Base-by-base conservation (phyloP, 768 basidiomycete genomes). In the Dictyophora rubrovolvata region DNA sequence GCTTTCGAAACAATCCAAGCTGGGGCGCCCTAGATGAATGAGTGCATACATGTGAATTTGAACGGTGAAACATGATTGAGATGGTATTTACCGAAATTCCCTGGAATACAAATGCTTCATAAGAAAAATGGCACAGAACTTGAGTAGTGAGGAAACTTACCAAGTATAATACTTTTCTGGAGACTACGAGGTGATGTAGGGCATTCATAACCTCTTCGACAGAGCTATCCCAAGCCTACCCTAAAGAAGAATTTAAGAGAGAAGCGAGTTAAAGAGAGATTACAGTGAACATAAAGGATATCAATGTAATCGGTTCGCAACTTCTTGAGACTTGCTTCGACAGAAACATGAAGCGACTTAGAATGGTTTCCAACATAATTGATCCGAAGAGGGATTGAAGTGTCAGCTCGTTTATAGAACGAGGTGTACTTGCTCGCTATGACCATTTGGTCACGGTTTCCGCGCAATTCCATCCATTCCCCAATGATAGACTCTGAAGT, bases 1-100 rank as follows among this genome's bases (percentile, higher is more conserved):
- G 70, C 70, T 33, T 66, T 65, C n/a, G 69, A 60, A 9, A 74
- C 72, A 28, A 73, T 51, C 72, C 73, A 75, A 0, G 75, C 74
- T 0, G 74, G 71, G 1, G 69, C 65, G 54, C 69, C 69, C 5
- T 67, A 68, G 7, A 68, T 58, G 20, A 9, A 9, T 17, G 17
- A 35, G 23, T 23, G 23, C 9, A 35, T 33, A 58, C 16, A 34
- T 37, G 9, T 16, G 73, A 74, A 23, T 20, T 33, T 28, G 22
- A 34, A 23, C 9, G 21, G 51, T 17, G 34, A 16, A 23, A 10
- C 8, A 17, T 2, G 12, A 23, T 48, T 20, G 16, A 6, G 23
- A 14, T 21, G 2, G 28, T 10, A n/a, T 14, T n/a, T 54, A 59
- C 57, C 18, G 69, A 68, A 20, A 69, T 55, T 11, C 65, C 64